Conservation (phyloP, 1,284 basidiomycete genomes). For the Pseudomicrostroma phylloplanum region DNA sequence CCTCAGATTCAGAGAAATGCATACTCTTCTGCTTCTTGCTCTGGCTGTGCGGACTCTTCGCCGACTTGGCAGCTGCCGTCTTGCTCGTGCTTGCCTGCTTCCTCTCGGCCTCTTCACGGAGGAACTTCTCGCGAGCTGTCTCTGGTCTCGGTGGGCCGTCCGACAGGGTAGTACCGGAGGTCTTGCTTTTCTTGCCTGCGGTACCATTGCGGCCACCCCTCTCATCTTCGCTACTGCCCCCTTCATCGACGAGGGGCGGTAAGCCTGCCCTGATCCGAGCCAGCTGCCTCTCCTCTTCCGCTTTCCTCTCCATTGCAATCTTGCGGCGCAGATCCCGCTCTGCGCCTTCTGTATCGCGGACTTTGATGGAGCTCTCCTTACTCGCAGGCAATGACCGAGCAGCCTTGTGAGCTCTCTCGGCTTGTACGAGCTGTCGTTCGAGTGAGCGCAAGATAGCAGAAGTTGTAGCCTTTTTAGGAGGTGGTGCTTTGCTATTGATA, state of each 20-base stretch:
- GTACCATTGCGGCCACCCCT: neutral
- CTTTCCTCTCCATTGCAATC: neutral
- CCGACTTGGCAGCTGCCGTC: conserved; percentile 1
- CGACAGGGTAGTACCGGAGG: neutral
- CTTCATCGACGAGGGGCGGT: neutral
- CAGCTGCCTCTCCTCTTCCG: neutral
- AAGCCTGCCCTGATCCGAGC: conserved; percentile 1
- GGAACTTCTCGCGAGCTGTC: conserved; percentile 36
- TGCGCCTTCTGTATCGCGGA: neutral
- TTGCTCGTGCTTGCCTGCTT: neutral
- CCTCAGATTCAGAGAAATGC: conserved; percentile 18
- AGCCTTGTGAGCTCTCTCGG: neutral
- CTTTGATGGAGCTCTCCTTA: neutral
- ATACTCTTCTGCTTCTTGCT: conserved; percentile 5
- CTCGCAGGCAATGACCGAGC: neutral
- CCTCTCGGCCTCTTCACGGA: conserved; percentile 34
- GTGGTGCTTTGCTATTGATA: too few relatives aligned
- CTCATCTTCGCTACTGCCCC: neutral
- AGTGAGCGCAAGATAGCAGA: neutral
- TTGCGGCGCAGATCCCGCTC: neutral
- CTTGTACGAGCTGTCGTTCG: neutral
- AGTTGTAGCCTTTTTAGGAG: too few relatives aligned
- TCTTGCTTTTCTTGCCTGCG: neutral
- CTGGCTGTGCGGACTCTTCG: neutral
- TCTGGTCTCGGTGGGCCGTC: conserved; percentile 12